A percentile compares a stretch with the other conserved stretches of the same genome.
These are phyloP conservation scores for Xylaria curta DNA, from an alignment of 495 filamentous ascomycete species.

Conservation along the genomic window DNA sequence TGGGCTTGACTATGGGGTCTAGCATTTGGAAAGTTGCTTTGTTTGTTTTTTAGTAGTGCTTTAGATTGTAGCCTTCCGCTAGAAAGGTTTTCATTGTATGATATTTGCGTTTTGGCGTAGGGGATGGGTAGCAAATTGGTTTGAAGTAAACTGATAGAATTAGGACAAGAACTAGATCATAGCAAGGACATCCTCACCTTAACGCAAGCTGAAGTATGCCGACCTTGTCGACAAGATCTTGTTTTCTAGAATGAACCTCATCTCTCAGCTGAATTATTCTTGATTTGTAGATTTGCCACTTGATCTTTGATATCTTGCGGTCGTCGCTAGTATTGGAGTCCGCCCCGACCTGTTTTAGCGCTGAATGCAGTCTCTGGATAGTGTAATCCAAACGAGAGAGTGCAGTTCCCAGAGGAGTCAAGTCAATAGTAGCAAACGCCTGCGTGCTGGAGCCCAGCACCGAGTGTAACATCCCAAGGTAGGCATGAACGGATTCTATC, in stretches of 20 bases:
- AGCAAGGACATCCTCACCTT: neutral
- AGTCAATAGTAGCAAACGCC: neutral
- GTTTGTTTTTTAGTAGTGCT: neutral
- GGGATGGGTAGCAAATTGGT: neutral
- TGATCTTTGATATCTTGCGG: neutral
- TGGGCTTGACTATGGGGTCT: neutral
- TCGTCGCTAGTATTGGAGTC: neutral
- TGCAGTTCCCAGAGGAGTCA: neutral
- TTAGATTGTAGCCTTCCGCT: neutral
- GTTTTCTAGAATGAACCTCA: slow-evolving; percentile 2
- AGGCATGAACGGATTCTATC: slow-evolving; percentile 2
- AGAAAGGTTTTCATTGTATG: neutral
- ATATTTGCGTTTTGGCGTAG: neutral
- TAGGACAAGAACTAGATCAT: neutral
- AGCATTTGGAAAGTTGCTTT: neutral
- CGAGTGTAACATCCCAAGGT: slow-evolving; percentile 8
- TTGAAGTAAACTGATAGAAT: neutral
- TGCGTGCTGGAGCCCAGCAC: neutral
- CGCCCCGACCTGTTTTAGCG: neutral
- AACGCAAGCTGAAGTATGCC: slow-evolving; percentile 6
- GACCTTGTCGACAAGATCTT: slow-evolving; percentile 9
- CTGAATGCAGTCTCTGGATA: neutral
- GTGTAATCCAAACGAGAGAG: slow-evolving; percentile 4
- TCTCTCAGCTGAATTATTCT: neutral
- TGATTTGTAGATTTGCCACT: slow-evolving; percentile 1